Evolutionary conservation across 1,284 basidiomycete species (phyloP).

Genomic region (Boletellus deceptivus): DNA sequence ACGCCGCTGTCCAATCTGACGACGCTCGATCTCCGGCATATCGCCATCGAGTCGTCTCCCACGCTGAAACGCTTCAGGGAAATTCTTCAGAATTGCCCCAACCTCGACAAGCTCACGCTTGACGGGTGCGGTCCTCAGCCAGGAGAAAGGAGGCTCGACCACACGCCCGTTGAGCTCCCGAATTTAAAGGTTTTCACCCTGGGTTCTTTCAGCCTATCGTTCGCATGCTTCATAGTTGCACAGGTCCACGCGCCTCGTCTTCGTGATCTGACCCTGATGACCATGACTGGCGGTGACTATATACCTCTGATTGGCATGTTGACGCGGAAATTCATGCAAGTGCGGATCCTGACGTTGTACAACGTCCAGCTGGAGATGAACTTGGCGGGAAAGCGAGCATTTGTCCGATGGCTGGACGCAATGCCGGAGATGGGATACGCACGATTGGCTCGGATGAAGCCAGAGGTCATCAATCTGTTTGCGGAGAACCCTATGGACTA

Average conservation of each 20-base stretch:
- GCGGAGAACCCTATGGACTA: conserved; percentile 36
- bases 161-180: conserved; percentile 43
- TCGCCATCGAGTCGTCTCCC: conserved; percentile 50
- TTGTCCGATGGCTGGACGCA: conserved; percentile 50
- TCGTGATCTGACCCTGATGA: conserved; percentile 53
- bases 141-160: conserved; percentile 18
- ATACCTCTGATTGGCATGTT: conserved; percentile 43
- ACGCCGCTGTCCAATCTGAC: conserved; percentile 49
- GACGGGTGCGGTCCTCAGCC: conserved; percentile 56
- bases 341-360: conserved; percentile 51
- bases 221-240: conserved; percentile 43
- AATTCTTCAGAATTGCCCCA: conserved; percentile 48
- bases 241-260: conserved; percentile 52
- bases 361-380: conserved; percentile 36
- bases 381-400: conserved; percentile 20
- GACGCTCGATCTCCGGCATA: conserved; percentile 58
- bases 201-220: conserved; percentile 48
- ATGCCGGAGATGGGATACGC: conserved; percentile 53
- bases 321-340: conserved; percentile 44
- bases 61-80: conserved; percentile 46
- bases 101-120: conserved; percentile 50
- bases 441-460: conserved; percentile 42
- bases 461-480: conserved; percentile 45
- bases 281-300: conserved; percentile 49
- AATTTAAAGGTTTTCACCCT: conserved; percentile 50